These are phyloP conservation scores for Shiraia bambusicola DNA, from an alignment of 2,329 filamentous ascomycete species.

Conservation along the genomic window DNA sequence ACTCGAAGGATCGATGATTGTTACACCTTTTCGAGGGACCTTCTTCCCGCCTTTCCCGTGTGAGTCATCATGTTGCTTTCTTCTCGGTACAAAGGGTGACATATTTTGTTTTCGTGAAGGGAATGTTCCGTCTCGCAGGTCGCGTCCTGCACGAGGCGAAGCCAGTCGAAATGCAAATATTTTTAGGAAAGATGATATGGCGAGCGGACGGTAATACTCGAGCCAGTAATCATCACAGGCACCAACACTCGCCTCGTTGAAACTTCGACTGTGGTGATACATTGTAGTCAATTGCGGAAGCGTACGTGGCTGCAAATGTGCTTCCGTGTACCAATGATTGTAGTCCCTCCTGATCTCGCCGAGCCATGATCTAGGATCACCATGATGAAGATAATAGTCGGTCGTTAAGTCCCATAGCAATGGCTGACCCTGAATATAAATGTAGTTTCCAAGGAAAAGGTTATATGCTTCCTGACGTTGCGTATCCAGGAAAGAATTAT, in stretches of 20 bases:
- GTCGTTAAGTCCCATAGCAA: conserved; percentile 96
- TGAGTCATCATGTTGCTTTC: conserved; percentile 47
- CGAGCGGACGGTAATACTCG: conserved; percentile 90
- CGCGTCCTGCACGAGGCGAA: conserved; percentile 72
- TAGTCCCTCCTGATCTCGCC: conserved; percentile 68
- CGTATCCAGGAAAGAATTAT: conserved; percentile 97
- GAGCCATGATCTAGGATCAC: conserved; percentile 74
- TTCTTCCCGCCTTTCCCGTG: conserved; percentile 65
- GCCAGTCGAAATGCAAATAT: conserved; percentile 93
- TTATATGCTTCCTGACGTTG: conserved; percentile 98
- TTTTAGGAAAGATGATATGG: conserved; percentile 85
- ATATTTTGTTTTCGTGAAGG: conserved; percentile 76
- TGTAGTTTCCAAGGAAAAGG: conserved; percentile 93
- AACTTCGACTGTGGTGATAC: conserved; percentile 34
- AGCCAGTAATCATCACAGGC: conserved; percentile 94
- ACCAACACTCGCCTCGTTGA: conserved; percentile 45
- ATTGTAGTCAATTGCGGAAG: conserved; percentile 55
- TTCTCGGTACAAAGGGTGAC: conserved; percentile 81
- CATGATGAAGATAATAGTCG: conserved; percentile 95
- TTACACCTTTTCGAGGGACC: conserved; percentile 66
- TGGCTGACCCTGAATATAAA: conserved; percentile 80
- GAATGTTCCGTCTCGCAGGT: conserved; percentile 72
- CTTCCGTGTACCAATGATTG: conserved; percentile 83
- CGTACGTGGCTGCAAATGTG: conserved; percentile 64
- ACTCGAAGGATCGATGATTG: conserved; percentile 63